Evolutionary conservation across 2,329 filamentous ascomycete genomes (phyloP).

Genomic region (Fusarium burgessii): DNA sequence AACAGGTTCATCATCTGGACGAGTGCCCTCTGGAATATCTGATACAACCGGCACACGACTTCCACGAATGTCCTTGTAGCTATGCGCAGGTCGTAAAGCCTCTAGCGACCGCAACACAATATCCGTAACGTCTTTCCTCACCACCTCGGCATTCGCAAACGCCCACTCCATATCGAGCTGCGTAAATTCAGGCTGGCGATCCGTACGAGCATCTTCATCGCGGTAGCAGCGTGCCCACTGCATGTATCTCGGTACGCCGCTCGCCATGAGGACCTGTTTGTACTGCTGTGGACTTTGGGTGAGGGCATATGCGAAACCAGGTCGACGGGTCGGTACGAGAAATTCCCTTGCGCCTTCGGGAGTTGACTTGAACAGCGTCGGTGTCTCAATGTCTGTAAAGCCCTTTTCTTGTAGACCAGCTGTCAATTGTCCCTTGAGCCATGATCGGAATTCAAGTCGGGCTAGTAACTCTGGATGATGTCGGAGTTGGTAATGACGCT

Average conservation of each 20-base stretch:
- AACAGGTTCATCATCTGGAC: constrained; percentile 31
- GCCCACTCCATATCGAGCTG: constrained; percentile 94
- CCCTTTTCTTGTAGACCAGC: constrained; percentile 66
- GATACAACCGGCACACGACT: constrained; percentile 51
- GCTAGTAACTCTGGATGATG: constrained; percentile 75
- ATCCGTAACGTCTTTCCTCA: constrained; percentile 53
- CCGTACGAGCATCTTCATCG: constrained; percentile 91
- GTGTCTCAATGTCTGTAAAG: constrained; percentile 89
- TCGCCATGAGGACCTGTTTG: constrained; percentile 97
- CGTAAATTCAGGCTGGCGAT: constrained; percentile 96
- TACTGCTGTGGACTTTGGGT: constrained; percentile 98
- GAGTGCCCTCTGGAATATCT: constrained; percentile 37
- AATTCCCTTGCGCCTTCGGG: constrained; percentile 97
- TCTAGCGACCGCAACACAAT: constrained; percentile 49
- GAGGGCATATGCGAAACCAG: constrained; percentile 85
- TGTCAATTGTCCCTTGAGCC: constrained; percentile 65
- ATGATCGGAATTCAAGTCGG: constrained; percentile 77
- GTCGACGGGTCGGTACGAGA: constrained; percentile 84
- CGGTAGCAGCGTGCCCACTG: constrained; percentile 96
- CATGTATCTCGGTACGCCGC: constrained; percentile 84
- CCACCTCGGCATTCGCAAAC: constrained; percentile 69
- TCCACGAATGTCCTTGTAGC: constrained; percentile 73
- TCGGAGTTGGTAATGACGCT: constrained; percentile 86
- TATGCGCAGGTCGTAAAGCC: constrained; percentile 50
- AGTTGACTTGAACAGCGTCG: constrained; percentile 95